phyloP scores from a whole-genome alignment of 768 basidiomycete species.

The Rhizopogon vinicolor region DNA sequence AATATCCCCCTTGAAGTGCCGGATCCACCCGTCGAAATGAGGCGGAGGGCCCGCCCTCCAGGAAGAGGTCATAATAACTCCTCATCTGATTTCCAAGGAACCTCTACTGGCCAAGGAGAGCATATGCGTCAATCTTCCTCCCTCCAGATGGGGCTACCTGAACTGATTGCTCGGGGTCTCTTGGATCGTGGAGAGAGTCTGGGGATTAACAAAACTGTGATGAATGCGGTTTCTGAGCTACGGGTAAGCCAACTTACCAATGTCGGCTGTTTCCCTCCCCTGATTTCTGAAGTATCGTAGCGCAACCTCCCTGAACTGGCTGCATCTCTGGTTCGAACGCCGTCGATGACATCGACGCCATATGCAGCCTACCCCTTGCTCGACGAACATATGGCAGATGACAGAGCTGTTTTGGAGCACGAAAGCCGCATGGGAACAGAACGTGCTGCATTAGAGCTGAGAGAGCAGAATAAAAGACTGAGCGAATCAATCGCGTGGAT shows the following conservation, averaged over 20 bases:
- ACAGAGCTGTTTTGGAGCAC: slow-evolving; percentile 67
- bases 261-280: background rate
- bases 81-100: slow-evolving; percentile 14
- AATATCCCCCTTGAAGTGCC: slow-evolving; percentile 69
- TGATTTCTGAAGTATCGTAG: slow-evolving; percentile 32
- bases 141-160: slow-evolving; percentile 55
- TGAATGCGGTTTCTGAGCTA: slow-evolving; percentile 75
- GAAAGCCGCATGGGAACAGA: slow-evolving; percentile 68
- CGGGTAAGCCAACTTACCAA: slow-evolving; percentile 42
- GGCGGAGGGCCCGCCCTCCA: slow-evolving; percentile 30
- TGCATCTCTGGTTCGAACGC: slow-evolving; percentile 57
- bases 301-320: slow-evolving; percentile 85
- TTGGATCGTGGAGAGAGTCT: slow-evolving; percentile 74
- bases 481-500: slow-evolving; percentile 73
- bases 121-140: slow-evolving; percentile 39
- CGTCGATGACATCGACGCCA: slow-evolving; percentile 29
- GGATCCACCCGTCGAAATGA: slow-evolving; percentile 34
- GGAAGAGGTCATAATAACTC: slow-evolving; percentile 26
- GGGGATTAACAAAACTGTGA: slow-evolving; percentile 80
- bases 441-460: slow-evolving; percentile 51
- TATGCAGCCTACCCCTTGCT: slow-evolving; percentile 55
- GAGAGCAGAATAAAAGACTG: slow-evolving; percentile 54
- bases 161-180: slow-evolving; percentile 67
- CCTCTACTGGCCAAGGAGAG: slow-evolving; percentile 13
- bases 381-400: slow-evolving; percentile 53